A percentile compares a stretch with the other conserved stretches of the same genome.
Conservation (phyloP, 2,329 filamentous ascomycete species). For the Fusarium coffeatum region DNA sequence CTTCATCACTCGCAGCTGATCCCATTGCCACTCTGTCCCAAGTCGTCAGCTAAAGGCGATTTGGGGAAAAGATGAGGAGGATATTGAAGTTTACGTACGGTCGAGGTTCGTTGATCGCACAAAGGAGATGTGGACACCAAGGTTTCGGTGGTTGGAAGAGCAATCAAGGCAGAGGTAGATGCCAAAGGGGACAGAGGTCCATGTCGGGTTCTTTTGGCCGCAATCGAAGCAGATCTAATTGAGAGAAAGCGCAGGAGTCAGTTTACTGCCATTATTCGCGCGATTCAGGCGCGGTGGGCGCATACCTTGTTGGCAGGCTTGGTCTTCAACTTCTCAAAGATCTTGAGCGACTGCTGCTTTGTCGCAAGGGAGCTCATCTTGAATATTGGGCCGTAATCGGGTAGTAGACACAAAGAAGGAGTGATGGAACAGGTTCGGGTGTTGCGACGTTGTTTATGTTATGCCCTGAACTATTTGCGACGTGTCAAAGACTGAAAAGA, state of each 20-base stretch:
- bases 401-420: slow-evolving; percentile 16
- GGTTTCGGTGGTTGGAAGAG: slow-evolving; percentile 95
- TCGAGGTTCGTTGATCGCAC: slow-evolving; percentile 98
- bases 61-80: neutral
- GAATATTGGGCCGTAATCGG: slow-evolving; percentile 43
- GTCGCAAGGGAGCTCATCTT: slow-evolving; percentile 78
- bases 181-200: slow-evolving; percentile 96
- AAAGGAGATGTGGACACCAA: slow-evolving; percentile 99
- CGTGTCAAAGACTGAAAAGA: slow-evolving; percentile 36
- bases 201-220: slow-evolving; percentile 96
- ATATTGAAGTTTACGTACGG: slow-evolving; percentile 69
- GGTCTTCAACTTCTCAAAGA: slow-evolving; percentile 96
- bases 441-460: slow-evolving; percentile 6
- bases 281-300: neutral
- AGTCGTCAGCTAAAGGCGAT: slow-evolving; percentile 31
- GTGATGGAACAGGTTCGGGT: neutral
- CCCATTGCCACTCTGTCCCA: slow-evolving; percentile 92
- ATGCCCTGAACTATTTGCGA: slow-evolving; percentile 19
- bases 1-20: slow-evolving; percentile 97
- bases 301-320: slow-evolving; percentile 94
- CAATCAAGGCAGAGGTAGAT: slow-evolving; percentile 99
- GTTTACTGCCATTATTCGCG: neutral
- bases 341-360: slow-evolving; percentile 94
- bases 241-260: slow-evolving; percentile 15
- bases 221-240: slow-evolving; percentile 96